Percentiles rank a stretch among this genome's conserved stretches.
phyloP scores from a whole-genome alignment of 2,329 filamentous ascomycete species.

The Graphilbum fragrans region DNA sequence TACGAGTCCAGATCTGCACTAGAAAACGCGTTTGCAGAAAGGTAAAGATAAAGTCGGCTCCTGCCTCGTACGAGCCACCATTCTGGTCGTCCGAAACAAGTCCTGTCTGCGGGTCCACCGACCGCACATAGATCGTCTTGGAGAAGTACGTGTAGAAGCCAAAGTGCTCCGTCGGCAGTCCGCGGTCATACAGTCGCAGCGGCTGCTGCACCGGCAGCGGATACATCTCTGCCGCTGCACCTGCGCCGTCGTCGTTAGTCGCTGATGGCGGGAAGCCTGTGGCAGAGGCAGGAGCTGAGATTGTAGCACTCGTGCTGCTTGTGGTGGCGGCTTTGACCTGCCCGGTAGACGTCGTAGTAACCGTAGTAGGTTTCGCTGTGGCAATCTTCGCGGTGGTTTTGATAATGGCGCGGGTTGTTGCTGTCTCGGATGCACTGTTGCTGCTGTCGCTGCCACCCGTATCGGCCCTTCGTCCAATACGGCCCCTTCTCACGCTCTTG shows the following conservation, averaged over 20 bases:
- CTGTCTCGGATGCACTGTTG: too few species aligned
- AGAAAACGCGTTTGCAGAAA: conserved; percentile 50
- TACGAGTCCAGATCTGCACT: conserved; percentile 54
- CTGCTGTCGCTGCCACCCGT: conserved; percentile 14
- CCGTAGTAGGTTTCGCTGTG: too few species aligned
- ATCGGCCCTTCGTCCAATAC: too few species aligned
- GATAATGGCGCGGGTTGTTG: not conserved
- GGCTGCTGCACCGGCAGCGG: conserved; percentile 64
- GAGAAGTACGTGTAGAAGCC: conserved; percentile 90
- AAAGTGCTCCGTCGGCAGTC: conserved; percentile 71
- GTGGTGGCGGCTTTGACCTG: not conserved
- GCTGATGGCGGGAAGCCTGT: conserved; percentile 50
- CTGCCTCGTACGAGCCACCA: conserved; percentile 39
- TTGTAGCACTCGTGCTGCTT: conserved; percentile 7
- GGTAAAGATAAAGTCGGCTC: conserved; percentile 43
- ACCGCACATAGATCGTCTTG: conserved; percentile 71
- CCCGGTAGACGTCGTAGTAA: not conserved
- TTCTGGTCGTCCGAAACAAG: conserved; percentile 35
- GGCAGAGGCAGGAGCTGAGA: not conserved
- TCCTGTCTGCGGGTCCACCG: conserved; percentile 24
- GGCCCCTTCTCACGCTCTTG: not conserved
- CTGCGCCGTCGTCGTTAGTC: conserved; percentile 56
- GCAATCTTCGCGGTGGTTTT: too few species aligned
- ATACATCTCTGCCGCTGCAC: conserved; percentile 59
- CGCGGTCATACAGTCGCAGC: conserved; percentile 74